Percentiles rank a stretch among this genome's conserved stretches.
Conservation (phyloP, 2,329 filamentous ascomycete genomes). For the Aspergillus eucalypticola region DNA sequence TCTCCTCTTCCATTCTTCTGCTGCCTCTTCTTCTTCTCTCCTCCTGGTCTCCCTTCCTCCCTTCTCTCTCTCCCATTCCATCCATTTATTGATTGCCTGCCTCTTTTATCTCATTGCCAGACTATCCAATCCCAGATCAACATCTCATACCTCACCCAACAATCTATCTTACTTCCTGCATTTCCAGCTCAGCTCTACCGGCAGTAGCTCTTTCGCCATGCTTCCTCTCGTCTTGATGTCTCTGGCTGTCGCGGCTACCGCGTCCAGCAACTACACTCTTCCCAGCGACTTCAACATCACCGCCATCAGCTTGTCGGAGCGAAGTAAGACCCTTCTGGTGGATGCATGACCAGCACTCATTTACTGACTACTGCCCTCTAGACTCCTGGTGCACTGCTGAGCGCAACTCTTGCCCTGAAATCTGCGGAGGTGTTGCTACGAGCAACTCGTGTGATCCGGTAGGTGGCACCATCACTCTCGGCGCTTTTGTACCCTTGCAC, state of each 20-base stretch:
- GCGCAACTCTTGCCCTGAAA: conserved; percentile 59
- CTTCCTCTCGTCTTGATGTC: conserved; percentile 11
- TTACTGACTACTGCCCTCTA: conserved; percentile 23
- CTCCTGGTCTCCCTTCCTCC: not conserved
- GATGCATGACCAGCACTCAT: not conserved
- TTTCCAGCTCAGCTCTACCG: not conserved
- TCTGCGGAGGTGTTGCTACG: conserved; percentile 56
- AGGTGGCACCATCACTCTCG: conserved; percentile 33
- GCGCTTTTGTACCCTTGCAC: conserved; percentile 13
- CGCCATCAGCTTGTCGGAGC: conserved; percentile 6
- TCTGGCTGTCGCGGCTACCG: conserved; percentile 10
- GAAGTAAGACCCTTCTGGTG: conserved; percentile 4
- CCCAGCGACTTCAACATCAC: conserved; percentile 12
- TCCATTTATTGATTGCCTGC: not conserved
- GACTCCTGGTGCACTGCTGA: conserved; percentile 61
- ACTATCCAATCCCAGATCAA: not conserved
- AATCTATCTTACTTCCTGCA: not conserved
- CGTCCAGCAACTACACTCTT: conserved; percentile 15
- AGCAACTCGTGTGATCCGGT: conserved; percentile 60
- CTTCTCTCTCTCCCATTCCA: not conserved
- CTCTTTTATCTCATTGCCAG: conserved; percentile 3
- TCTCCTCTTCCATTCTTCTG: not conserved
- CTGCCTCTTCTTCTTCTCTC: not conserved
- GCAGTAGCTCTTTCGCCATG: not conserved
- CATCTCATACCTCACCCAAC: not conserved